Evolutionary conservation across 345 rosid species (phyloP).

Genomic region (Gossypium rotundifolium): DNA sequence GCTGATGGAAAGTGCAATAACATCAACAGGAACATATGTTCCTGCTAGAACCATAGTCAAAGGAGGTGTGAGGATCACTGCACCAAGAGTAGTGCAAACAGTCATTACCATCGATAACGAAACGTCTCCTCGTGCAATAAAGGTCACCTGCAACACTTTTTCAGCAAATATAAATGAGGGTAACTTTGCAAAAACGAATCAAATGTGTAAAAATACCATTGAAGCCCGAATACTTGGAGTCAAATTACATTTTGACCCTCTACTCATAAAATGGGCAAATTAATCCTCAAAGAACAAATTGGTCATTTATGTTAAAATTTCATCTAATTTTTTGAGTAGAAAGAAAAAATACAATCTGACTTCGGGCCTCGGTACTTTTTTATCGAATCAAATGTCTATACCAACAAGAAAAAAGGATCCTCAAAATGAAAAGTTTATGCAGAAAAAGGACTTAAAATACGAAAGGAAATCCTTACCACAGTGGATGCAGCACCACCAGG

Average conservation of each 20-base stretch:
- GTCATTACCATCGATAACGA: conserved; percentile 59
- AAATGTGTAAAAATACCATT: background rate
- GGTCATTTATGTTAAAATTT: too few relatives aligned
- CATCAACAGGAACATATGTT: conserved; percentile 62
- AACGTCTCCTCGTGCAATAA: conserved; percentile 67
- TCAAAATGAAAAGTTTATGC: background rate
- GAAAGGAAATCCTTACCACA: conserved; percentile 42
- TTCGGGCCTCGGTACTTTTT: too few relatives aligned
- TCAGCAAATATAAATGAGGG: conserved; percentile 25
- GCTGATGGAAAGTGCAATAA: conserved; percentile 54
- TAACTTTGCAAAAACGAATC: background rate
- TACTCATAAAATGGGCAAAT: too few relatives aligned
- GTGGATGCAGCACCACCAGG: conserved; percentile 76
- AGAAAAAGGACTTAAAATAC: background rate
- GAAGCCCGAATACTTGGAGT: too few relatives aligned
- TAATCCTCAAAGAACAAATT: too few relatives aligned
- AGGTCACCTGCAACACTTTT: conserved; percentile 56
- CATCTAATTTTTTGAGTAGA: too few relatives aligned
- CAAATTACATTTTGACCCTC: too few relatives aligned
- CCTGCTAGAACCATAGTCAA: conserved; percentile 52
- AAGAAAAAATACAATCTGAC: too few relatives aligned
- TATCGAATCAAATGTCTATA: background rate
- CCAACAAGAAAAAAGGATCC: background rate
- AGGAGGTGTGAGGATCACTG: conserved; percentile 56
- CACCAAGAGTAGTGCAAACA: conserved; percentile 54